Percentiles rank a stretch among this genome's conserved stretches.
These are phyloP conservation scores for Musa itinerans DNA, from an alignment of 176 grass and related monocot species.

Conservation along the genomic window DNA sequence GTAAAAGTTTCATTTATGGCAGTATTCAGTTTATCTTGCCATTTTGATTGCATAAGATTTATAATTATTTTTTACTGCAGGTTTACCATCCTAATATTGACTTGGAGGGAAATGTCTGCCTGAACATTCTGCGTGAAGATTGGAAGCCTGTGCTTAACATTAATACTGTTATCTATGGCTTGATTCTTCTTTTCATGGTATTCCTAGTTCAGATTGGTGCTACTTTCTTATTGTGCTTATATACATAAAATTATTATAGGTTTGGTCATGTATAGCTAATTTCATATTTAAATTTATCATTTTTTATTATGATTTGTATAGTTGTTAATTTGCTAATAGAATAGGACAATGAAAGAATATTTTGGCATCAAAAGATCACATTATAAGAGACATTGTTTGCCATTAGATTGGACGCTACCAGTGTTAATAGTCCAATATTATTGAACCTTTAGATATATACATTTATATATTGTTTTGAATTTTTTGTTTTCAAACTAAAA, in stretches of 20 bases:
- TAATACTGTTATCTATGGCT: constrained; percentile 60
- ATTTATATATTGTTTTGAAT: too few relatives aligned
- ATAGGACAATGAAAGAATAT: background rate
- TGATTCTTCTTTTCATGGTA: constrained; percentile 68
- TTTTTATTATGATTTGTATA: background rate
- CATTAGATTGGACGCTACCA: too few relatives aligned
- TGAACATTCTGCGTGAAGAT: constrained; percentile 70
- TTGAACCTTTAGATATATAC: too few relatives aligned
- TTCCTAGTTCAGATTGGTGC: too few relatives aligned
- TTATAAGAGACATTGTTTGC: background rate
- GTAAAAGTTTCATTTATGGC: constrained; percentile 23
- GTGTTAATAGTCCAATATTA: too few relatives aligned
- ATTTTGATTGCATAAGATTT: background rate
- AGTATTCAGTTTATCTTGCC: constrained; percentile 5
- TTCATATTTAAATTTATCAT: background rate
- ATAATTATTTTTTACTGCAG: constrained; percentile 22
- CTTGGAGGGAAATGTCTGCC: constrained; percentile 75
- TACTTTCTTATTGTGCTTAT: background rate
- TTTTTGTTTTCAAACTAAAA: too few relatives aligned
- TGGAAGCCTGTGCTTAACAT: constrained; percentile 71
- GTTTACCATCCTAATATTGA: constrained; percentile 94
- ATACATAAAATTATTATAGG: background rate
- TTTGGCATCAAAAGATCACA: background rate
- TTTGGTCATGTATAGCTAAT: constrained; percentile 7
- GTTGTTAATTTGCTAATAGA: background rate